Percentiles rank a stretch among this genome's conserved stretches.
phyloP scores from a whole-genome alignment of 805 yeast species.

The Cyberlindnera misumaiensis region DNA sequence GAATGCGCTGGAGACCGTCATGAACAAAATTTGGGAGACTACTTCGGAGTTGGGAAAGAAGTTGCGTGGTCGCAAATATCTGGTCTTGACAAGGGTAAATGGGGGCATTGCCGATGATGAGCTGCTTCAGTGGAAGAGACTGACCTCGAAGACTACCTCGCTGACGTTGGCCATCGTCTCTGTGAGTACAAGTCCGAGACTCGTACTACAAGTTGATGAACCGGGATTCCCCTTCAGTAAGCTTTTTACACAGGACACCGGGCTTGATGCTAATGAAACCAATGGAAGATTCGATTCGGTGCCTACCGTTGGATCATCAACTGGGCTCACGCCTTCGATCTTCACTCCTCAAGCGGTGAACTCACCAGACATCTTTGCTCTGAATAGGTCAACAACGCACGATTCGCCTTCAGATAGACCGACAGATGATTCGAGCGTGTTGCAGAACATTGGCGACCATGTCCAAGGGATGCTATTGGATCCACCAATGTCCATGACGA shows the following conservation, averaged over 20 bases:
- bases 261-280: slow-evolving; percentile 6
- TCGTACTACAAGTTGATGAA: slow-evolving; percentile 28
- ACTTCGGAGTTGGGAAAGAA: slow-evolving; percentile 38
- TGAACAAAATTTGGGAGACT: slow-evolving; percentile 60
- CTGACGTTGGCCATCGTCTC: slow-evolving; percentile 64
- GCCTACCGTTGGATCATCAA: slow-evolving; percentile 22
- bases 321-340: slow-evolving; percentile 22
- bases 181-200: slow-evolving; percentile 52
- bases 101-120: slow-evolving; percentile 80
- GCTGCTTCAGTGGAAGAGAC: slow-evolving; percentile 68
- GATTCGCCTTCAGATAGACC: slow-evolving; percentile 17
- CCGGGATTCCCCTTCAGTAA: slow-evolving; percentile 28
- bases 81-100: slow-evolving; percentile 63
- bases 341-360: slow-evolving; percentile 23
- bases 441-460: slow-evolving; percentile 46
- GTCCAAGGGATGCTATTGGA: slow-evolving; percentile 53
- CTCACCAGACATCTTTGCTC: slow-evolving; percentile 22
- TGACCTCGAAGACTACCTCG: slow-evolving; percentile 49
- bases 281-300: slow-evolving; percentile 12
- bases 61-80: slow-evolving; percentile 39
- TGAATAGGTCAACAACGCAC: slow-evolving; percentile 5
- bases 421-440: slow-evolving; percentile 13
- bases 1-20: slow-evolving; percentile 43
- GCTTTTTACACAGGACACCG: slow-evolving; percentile 22
- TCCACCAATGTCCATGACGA: slow-evolving; percentile 58